phyloP scores from a whole-genome alignment of 139 green algal genomes.

The Bryopsis sp. region DNA sequence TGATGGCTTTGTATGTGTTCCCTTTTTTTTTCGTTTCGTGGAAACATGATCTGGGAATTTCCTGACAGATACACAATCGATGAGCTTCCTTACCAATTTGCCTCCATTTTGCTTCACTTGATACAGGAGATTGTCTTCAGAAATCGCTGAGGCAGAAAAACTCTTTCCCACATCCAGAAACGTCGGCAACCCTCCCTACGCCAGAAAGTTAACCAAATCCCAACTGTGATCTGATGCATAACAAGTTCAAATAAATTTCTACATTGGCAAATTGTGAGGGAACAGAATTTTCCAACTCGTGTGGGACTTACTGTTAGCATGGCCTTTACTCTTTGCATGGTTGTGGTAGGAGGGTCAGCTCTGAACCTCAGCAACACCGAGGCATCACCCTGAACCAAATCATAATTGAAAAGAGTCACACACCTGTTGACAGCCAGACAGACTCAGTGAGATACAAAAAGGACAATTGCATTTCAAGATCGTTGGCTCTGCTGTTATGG shows the following conservation, averaged over 20 bases:
- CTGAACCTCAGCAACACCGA: slow-evolving; percentile 51
- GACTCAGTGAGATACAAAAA: no score
- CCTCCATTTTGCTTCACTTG: slow-evolving; percentile 55
- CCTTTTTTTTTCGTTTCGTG: no score
- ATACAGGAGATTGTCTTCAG: slow-evolving; percentile 85
- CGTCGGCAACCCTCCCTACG: slow-evolving; percentile 76
- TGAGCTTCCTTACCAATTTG: slow-evolving; percentile 48
- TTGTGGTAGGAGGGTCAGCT: slow-evolving; percentile 87
- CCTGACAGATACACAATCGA: no score
- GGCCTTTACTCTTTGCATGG: slow-evolving; percentile 77
- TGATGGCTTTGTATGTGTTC: no score
- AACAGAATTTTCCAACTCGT: no score
- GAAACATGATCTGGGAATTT: no score
- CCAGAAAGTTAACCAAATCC: not conserved
- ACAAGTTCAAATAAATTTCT: not conserved
- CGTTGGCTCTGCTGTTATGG: no score
- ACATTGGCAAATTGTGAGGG: not conserved
- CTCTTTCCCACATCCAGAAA: slow-evolving; percentile 85
- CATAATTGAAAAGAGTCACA: not conserved
- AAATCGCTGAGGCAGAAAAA: slow-evolving; percentile 66
- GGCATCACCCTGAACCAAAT: slow-evolving; percentile 23
- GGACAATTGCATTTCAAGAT: no score
- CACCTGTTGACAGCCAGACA: not conserved
- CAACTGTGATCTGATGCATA: not conserved
- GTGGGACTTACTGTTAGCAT: slow-evolving; percentile 47